These are phyloP conservation scores for Blepharisma japonicum DNA, from an alignment of 73 alveolate species.

Conservation along the genomic window DNA sequence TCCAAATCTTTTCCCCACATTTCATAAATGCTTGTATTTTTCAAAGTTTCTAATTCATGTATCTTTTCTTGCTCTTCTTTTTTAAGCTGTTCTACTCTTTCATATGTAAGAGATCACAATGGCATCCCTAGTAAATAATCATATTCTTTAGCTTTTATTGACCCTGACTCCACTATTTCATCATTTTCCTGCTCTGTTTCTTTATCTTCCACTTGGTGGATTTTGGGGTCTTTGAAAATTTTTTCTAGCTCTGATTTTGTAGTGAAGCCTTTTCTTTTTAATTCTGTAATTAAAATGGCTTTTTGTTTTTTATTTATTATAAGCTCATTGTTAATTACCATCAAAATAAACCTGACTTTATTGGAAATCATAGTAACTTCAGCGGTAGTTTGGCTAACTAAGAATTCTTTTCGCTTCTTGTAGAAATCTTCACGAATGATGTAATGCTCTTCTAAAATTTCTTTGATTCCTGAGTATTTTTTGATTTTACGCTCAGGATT, in stretches of 20 bases:
- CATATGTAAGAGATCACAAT: slow-evolving; percentile 88
- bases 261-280: slow-evolving; percentile 50
- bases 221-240: slow-evolving; percentile 46
- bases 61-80: slow-evolving; percentile 58
- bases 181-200: slow-evolving; percentile 47
- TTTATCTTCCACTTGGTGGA: slow-evolving; percentile 39
- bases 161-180: slow-evolving; percentile 39
- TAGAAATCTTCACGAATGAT: slow-evolving; percentile 68
- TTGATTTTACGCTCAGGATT: slow-evolving; percentile 69
- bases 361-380: slow-evolving; percentile 54
- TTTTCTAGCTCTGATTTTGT: slow-evolving; percentile 52
- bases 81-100: slow-evolving; percentile 82
- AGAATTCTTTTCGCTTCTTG: slow-evolving; percentile 78
- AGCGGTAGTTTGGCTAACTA: slow-evolving; percentile 58
- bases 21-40: slow-evolving; percentile 56
- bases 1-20: slow-evolving; percentile 86
- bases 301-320: slow-evolving; percentile 64
- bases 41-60: slow-evolving; percentile 59
- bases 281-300: slow-evolving; percentile 51
- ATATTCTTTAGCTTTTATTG: slow-evolving; percentile 49
- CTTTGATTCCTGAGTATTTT: slow-evolving; percentile 68
- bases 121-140: slow-evolving; percentile 94
- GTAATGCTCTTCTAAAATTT: slow-evolving; percentile 86
- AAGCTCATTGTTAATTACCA: slow-evolving; percentile 66
- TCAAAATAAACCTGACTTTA: slow-evolving; percentile 76